phyloP scores from a whole-genome alignment of 768 basidiomycete genomes.

The Lentinula sp. region DNA sequence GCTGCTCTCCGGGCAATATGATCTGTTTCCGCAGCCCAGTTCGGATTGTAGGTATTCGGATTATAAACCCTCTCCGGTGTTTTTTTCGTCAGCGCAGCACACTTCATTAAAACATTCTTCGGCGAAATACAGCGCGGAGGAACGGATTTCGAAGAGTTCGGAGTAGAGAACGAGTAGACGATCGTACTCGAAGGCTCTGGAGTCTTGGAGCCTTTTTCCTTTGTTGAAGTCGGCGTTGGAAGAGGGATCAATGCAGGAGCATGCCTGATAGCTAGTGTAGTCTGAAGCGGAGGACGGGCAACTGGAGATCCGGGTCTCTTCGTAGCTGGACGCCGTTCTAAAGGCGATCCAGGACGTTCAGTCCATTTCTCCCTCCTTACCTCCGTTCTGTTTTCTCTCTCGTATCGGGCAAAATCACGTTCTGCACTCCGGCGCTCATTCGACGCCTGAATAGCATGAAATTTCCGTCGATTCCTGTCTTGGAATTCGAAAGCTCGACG shows the following conservation, averaged over 20 bases:
- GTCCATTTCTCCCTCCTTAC: background rate
- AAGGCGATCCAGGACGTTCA: background rate
- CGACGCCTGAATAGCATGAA: background rate
- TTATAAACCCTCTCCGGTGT: background rate
- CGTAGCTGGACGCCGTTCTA: background rate
- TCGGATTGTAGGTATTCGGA: background rate
- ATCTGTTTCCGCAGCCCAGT: background rate
- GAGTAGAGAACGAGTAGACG: background rate
- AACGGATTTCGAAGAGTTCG: background rate
- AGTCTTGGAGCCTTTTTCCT: background rate
- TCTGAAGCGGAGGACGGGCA: background rate
- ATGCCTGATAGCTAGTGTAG: background rate
- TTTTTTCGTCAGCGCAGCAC: background rate
- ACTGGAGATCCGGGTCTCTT: background rate
- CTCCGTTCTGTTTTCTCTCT: background rate
- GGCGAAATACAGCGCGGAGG: background rate
- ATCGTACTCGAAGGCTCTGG: background rate
- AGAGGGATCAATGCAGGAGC: background rate
- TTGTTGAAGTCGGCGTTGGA: background rate
- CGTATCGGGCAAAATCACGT: background rate
- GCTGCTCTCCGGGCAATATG: too few relatives aligned
- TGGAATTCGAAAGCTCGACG: slow-evolving; percentile 1
- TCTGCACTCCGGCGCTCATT: background rate
- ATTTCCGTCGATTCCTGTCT: background rate
- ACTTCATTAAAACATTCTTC: background rate